phyloP scores from a whole-genome alignment of 139 green algal species.

The Marvania coccoides region DNA sequence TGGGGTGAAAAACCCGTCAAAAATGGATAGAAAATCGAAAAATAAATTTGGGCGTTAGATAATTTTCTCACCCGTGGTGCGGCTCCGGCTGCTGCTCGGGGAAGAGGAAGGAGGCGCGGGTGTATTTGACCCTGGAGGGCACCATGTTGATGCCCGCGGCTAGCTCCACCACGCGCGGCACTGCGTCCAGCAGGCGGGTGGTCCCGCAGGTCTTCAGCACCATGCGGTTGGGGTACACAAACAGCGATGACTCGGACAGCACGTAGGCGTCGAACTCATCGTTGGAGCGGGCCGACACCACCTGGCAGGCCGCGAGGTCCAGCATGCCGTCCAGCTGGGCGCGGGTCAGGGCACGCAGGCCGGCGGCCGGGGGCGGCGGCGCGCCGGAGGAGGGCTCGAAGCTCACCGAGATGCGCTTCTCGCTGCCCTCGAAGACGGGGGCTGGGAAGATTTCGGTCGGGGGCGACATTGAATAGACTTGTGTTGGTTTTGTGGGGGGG shows the following conservation, averaged over 20 bases:
- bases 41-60: conserved; percentile 6
- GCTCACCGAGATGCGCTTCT: conserved; percentile 91
- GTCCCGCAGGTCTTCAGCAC: conserved; percentile 99
- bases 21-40: background rate
- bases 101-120: conserved; percentile 89
- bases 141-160: conserved; percentile 53
- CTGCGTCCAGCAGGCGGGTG: conserved; percentile 78
- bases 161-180: conserved; percentile 69
- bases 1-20: too few species aligned
- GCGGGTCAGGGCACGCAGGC: conserved; percentile 63
- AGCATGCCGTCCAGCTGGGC: conserved; percentile 57
- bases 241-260: conserved; percentile 90
- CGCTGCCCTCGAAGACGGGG: conserved; percentile 85
- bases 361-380: conserved; percentile 1
- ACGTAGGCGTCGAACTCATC: conserved; percentile 91
- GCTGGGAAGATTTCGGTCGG: conserved; percentile 25
- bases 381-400: conserved; percentile 41
- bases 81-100: conserved; percentile 68
- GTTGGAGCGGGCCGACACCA: conserved; percentile 80
- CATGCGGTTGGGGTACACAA: conserved; percentile 81
- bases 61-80: conserved; percentile 11
- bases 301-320: conserved; percentile 77
- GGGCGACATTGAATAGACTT: background rate
- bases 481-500: background rate
- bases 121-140: conserved; percentile 72